phyloP scores from a whole-genome alignment of 352 stramenopile species.

The Globisporangium heterothallicum region DNA sequence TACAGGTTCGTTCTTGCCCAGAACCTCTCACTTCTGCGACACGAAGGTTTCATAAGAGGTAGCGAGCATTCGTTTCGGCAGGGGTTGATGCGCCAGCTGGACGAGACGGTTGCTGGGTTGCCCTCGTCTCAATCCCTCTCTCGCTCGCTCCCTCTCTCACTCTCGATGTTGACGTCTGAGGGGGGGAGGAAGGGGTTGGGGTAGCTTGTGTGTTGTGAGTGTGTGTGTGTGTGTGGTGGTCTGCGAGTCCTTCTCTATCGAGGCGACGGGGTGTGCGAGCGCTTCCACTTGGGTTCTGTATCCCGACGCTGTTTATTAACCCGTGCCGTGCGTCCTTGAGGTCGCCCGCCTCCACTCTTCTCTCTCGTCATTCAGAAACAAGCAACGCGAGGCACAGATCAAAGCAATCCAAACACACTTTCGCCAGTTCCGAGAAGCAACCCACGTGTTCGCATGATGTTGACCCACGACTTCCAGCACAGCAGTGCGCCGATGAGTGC shows the following conservation, averaged over 20 bases:
- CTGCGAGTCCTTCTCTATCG: not conserved
- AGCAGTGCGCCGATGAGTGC: slow-evolving; percentile 4
- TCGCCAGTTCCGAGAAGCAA: not conserved
- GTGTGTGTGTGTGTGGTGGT: not conserved
- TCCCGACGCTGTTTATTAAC: slow-evolving; percentile 2
- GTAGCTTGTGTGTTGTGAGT: too few species aligned
- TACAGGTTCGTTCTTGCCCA: too few species aligned
- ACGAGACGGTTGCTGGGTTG: too few species aligned
- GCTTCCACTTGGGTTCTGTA: slow-evolving; percentile 2
- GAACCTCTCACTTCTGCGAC: too few species aligned
- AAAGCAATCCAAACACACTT: not conserved
- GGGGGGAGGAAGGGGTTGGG: too few species aligned
- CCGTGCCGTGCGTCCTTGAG: not conserved
- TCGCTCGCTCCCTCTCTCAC: too few species aligned
- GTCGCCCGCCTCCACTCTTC: slow-evolving; percentile 3
- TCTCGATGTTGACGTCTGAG: too few species aligned
- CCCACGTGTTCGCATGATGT: too few species aligned
- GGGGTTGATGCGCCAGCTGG: too few species aligned
- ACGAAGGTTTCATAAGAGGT: too few species aligned
- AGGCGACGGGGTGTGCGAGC: not conserved
- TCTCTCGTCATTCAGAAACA: slow-evolving; percentile 11
- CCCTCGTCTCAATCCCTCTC: too few species aligned
- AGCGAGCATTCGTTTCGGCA: too few species aligned
- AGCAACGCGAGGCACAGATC: slow-evolving; percentile 1
- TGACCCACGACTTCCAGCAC: slow-evolving; percentile 18